Percentiles rank a stretch among this genome's conserved stretches.
phyloP scores from a whole-genome alignment of 305 asterid genomes.

The Coffea humblotiana region DNA sequence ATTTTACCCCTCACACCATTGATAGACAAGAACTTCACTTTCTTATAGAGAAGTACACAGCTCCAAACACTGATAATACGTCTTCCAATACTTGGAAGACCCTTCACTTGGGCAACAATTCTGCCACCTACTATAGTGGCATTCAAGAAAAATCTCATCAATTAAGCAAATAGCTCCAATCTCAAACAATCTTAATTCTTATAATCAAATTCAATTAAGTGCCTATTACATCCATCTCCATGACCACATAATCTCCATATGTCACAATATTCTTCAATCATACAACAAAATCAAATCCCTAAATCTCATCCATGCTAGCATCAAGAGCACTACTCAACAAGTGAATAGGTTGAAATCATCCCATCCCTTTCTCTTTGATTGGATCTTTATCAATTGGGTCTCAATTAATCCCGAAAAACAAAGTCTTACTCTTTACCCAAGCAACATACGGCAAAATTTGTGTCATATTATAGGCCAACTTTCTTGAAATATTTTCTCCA shows the following conservation, averaged over 20 bases:
- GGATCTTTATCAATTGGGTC: slow-evolving; percentile 65
- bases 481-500: too few relatives aligned
- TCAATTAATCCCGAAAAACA: slow-evolving; percentile 74
- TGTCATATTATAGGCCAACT: too few relatives aligned
- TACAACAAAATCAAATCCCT: slow-evolving; percentile 81
- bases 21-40: slow-evolving; percentile 95
- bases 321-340: slow-evolving; percentile 33
- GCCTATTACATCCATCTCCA: slow-evolving; percentile 98
- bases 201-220: slow-evolving; percentile 77
- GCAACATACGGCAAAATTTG: slow-evolving; percentile 73
- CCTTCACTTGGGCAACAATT: slow-evolving; percentile 96
- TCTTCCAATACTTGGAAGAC: slow-evolving; percentile 64
- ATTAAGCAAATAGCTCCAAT: slow-evolving; percentile 86
- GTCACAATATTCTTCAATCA: slow-evolving; percentile 74
- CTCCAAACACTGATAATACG: slow-evolving; percentile 84
- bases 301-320: slow-evolving; percentile 61
- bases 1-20: slow-evolving; percentile 69
- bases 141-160: slow-evolving; percentile 89
- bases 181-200: slow-evolving; percentile 60
- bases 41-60: slow-evolving; percentile 70
- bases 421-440: slow-evolving; percentile 82
- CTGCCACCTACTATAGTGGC: slow-evolving; percentile 97
- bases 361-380: slow-evolving; percentile 84
- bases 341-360: slow-evolving; percentile 86
- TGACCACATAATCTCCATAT: slow-evolving; percentile 77